These are phyloP conservation scores for Amanita inopinata DNA, from an alignment of 768 basidiomycete species.

Conservation along the genomic window DNA sequence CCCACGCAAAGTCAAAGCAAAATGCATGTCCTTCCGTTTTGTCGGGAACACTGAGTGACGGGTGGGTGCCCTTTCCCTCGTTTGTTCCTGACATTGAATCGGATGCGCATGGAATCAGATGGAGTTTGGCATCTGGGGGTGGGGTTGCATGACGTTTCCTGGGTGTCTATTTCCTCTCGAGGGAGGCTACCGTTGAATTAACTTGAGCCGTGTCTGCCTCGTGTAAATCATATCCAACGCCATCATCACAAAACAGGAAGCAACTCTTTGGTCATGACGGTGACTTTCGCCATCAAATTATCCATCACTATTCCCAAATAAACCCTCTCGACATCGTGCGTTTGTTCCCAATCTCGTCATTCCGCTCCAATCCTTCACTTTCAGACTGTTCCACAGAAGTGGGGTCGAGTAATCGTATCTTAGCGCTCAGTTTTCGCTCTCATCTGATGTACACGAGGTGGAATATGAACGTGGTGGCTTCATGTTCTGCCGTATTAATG, in stretches of 20 bases:
- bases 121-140: too few relatives aligned
- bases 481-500: conserved; percentile 8
- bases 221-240: conserved; percentile 4
- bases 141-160: too few relatives aligned
- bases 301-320: too few relatives aligned
- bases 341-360: conserved; percentile 8
- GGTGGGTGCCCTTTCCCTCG: too few relatives aligned
- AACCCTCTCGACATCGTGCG: too few relatives aligned
- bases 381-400: not conserved
- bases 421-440: not conserved
- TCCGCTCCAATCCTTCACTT: not conserved
- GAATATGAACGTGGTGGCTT: conserved; percentile 8
- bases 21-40: too few relatives aligned
- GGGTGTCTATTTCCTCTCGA: not conserved
- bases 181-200: not conserved
- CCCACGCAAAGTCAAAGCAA: too few relatives aligned
- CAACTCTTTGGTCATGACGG: not conserved
- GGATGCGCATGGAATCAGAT: too few relatives aligned
- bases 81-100: too few relatives aligned
- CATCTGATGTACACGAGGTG: conserved; percentile 10
- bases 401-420: not conserved
- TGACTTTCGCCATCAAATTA: too few relatives aligned
- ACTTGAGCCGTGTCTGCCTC: conserved; percentile 4
- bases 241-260: not conserved
- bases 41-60: too few relatives aligned